phyloP scores from a whole-genome alignment of 192 early-diverging fungal genomes.

The Linnemannia schmuckeri region DNA sequence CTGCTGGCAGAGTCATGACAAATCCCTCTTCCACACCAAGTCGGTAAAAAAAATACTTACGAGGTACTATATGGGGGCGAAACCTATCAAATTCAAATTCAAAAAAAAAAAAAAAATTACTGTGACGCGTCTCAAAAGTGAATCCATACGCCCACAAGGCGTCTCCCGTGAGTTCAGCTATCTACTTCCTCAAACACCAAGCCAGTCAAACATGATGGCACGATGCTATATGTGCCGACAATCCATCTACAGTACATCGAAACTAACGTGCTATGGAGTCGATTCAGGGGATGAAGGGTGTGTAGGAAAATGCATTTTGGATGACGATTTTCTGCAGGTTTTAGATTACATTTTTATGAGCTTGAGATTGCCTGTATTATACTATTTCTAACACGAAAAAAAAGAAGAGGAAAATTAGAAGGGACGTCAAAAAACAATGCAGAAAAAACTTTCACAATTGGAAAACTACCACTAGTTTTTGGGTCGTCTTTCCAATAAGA shows the following conservation, averaged over 20 bases:
- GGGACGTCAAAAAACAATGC: too few relatives aligned
- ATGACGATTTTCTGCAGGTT: neutral
- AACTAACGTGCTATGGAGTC: neutral
- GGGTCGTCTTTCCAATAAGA: too few relatives aligned
- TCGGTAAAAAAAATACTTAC: neutral
- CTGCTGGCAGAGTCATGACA: neutral
- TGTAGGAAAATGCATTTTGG: neutral
- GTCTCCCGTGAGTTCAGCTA: neutral
- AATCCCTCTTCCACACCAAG: slow-evolving; percentile 5
- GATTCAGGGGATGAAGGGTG: neutral
- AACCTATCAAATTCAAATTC: neutral
- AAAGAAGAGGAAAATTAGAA: too few relatives aligned
- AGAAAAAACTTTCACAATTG: too few relatives aligned
- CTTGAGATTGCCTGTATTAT: too few relatives aligned
- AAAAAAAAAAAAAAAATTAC: too few relatives aligned
- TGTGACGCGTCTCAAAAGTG: neutral
- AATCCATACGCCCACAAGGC: neutral
- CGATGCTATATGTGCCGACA: neutral
- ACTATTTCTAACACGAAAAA: too few relatives aligned
- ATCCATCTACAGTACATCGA: neutral
- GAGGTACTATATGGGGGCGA: slow-evolving; percentile 1
- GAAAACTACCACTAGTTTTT: too few relatives aligned
- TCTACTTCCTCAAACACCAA: neutral
- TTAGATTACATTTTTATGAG: neutral
- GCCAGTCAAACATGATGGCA: neutral